Conservation (phyloP, 495 filamentous ascomycete species). For the Penicillium samsonianum region DNA sequence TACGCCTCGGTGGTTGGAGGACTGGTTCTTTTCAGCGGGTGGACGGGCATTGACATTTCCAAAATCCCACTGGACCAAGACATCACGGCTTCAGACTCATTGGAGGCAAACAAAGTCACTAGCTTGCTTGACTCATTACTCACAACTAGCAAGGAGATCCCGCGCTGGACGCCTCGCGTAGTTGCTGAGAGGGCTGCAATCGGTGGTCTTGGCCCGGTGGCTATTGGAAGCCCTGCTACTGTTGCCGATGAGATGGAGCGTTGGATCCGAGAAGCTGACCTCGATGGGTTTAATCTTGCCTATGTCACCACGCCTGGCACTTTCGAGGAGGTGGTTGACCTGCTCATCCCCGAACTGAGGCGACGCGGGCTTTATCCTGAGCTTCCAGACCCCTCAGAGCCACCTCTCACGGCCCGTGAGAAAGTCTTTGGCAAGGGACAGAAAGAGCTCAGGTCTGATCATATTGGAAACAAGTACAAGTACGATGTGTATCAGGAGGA, state of each 20-base stretch:
- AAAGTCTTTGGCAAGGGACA: slow-evolving; percentile 62
- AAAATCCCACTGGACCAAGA: slow-evolving; percentile 58
- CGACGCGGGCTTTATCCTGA: slow-evolving; percentile 51
- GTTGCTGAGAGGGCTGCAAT: slow-evolving; percentile 60
- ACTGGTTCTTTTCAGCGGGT: slow-evolving; percentile 60
- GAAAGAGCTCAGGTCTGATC: slow-evolving; percentile 52
- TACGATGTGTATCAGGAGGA: slow-evolving; percentile 60
- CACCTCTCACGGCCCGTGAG: slow-evolving; percentile 57
- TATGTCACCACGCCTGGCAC: slow-evolving; percentile 59
- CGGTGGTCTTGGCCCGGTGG: slow-evolving; percentile 55
- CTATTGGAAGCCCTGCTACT: slow-evolving; percentile 53
- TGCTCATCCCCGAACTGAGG: slow-evolving; percentile 60
- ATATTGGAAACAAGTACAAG: slow-evolving; percentile 56
- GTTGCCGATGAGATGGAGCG: slow-evolving; percentile 61
- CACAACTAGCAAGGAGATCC: slow-evolving; percentile 50
- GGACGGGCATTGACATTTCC: slow-evolving; percentile 65
- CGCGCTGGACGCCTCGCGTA: slow-evolving; percentile 51
- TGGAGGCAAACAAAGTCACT: slow-evolving; percentile 54
- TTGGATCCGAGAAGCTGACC: slow-evolving; percentile 58
- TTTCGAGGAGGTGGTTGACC: slow-evolving; percentile 63
- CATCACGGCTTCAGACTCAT: slow-evolving; percentile 51
- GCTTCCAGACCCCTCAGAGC: slow-evolving; percentile 32
- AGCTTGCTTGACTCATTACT: slow-evolving; percentile 54
- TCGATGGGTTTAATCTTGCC: slow-evolving; percentile 63
- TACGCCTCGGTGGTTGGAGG: slow-evolving; percentile 57